Evolutionary conservation across 306 rosid species (phyloP).

Genomic region (Prunus kanzakura): DNA sequence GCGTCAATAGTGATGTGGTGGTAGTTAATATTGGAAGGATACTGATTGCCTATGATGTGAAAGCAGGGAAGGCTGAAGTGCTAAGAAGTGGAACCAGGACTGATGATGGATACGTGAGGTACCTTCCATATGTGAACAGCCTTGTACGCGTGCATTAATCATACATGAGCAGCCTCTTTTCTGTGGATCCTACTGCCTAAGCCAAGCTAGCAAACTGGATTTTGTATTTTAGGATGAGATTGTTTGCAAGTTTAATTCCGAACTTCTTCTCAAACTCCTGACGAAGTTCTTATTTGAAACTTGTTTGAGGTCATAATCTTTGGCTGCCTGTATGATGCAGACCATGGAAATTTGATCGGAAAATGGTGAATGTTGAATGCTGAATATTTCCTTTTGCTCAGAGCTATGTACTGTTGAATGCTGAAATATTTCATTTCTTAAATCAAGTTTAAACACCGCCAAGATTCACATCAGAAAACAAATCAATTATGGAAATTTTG

Average conservation of each 20-base stretch:
- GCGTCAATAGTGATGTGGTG: conserved; percentile 26
- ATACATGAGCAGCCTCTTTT: too few species aligned
- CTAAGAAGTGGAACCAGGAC: background rate
- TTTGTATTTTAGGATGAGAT: too few species aligned
- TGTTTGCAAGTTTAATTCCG: background rate
- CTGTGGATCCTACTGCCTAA: too few species aligned
- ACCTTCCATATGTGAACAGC: conserved; percentile 40
- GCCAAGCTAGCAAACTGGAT: too few species aligned
- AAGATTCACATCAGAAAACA: too few species aligned
- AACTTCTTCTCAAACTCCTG: background rate
- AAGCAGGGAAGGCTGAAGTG: background rate
- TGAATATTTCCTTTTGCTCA: background rate
- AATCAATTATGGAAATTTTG: too few species aligned
- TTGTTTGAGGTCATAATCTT: conserved; percentile 2
- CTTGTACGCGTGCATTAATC: too few species aligned
- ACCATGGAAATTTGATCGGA: background rate
- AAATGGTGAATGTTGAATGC: background rate
- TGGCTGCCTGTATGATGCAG: background rate
- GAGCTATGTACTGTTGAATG: background rate
- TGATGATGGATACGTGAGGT: background rate
- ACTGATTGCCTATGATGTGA: conserved; percentile 21
- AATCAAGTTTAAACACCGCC: background rate
- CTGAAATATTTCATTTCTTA: background rate
- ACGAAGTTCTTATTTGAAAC: conserved; percentile 5
- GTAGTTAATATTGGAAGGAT: conserved; percentile 7